phyloP scores from a whole-genome alignment of 2,329 filamentous ascomycete genomes.

The Chaetomium strumarium region DNA sequence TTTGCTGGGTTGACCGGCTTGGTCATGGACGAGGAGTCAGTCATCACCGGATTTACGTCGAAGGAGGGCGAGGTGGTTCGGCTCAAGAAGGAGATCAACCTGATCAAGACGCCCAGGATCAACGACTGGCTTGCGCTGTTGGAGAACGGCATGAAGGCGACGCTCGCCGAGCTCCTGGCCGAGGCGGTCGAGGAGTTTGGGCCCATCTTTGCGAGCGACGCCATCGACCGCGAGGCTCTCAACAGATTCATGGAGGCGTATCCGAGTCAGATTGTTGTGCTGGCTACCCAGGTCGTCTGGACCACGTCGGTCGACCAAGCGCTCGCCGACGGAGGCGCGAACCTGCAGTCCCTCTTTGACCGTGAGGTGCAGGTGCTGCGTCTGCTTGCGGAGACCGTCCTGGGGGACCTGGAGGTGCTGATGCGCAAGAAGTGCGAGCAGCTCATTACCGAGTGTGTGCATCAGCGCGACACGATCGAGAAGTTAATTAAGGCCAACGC shows the following conservation, averaged over 20 bases:
- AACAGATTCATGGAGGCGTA: slow-evolving; percentile 76
- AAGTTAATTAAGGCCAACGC: slow-evolving; percentile 75
- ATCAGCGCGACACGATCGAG: slow-evolving; percentile 89
- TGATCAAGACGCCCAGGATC: slow-evolving; percentile 91
- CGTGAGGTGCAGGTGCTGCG: slow-evolving; percentile 80
- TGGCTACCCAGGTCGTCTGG: slow-evolving; percentile 92
- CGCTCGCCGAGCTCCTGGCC: slow-evolving; percentile 80
- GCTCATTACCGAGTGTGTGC: slow-evolving; percentile 96
- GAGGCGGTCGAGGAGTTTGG: slow-evolving; percentile 82
- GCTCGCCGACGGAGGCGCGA: slow-evolving; percentile 64
- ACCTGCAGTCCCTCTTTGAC: slow-evolving; percentile 66
- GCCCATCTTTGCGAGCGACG: slow-evolving; percentile 65
- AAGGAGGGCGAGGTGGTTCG: slow-evolving; percentile 88
- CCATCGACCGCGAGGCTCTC: slow-evolving; percentile 65
- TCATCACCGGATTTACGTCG: slow-evolving; percentile 88
- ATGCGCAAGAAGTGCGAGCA: slow-evolving; percentile 96
- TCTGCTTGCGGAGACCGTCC: slow-evolving; percentile 78
- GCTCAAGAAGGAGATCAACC: slow-evolving; percentile 84
- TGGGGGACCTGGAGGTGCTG: slow-evolving; percentile 81
- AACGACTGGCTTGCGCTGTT: slow-evolving; percentile 97
- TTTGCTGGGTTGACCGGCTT: slow-evolving; percentile 93
- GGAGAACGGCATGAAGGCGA: slow-evolving; percentile 89
- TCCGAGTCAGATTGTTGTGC: slow-evolving; percentile 90
- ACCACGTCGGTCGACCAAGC: slow-evolving; percentile 78
- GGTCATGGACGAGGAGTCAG: slow-evolving; percentile 81